Conservation (phyloP, 2,329 filamentous ascomycete genomes). For the Bimuria novae-zelandiae region DNA sequence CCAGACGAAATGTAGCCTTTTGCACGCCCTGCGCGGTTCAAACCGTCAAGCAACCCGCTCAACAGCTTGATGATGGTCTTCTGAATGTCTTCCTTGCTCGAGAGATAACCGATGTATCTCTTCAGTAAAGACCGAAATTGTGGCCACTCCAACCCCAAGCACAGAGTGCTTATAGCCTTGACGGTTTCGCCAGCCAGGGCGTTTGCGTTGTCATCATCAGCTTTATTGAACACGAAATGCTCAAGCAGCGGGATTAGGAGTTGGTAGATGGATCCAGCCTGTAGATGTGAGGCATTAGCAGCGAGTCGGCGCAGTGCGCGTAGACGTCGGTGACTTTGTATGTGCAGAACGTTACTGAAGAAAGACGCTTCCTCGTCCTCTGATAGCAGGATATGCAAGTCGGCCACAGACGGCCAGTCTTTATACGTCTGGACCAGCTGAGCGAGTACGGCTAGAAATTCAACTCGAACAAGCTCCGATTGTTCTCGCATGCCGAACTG, state of each 20-base stretch:
- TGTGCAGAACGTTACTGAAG: slow-evolving; percentile 90
- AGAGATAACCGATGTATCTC: slow-evolving; percentile 81
- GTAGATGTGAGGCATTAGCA: slow-evolving; percentile 69
- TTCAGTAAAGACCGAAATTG: slow-evolving; percentile 86
- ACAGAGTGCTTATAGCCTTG: slow-evolving; percentile 75
- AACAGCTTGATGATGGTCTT: slow-evolving; percentile 85
- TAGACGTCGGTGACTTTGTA: slow-evolving; percentile 82
- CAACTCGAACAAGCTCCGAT: slow-evolving; percentile 82
- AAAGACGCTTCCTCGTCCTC: slow-evolving; percentile 82
- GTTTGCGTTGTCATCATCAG: slow-evolving; percentile 76
- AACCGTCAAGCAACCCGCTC: slow-evolving; percentile 77
- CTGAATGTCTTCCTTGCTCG: slow-evolving; percentile 78
- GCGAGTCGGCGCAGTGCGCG: slow-evolving; percentile 81
- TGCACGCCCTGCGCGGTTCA: slow-evolving; percentile 59
- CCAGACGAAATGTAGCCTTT: slow-evolving; percentile 37
- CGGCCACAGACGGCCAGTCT: slow-evolving; percentile 70
- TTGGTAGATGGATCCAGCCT: slow-evolving; percentile 77
- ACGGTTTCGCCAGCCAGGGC: slow-evolving; percentile 86
- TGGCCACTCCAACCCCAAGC: slow-evolving; percentile 81
- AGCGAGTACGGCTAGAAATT: slow-evolving; percentile 80
- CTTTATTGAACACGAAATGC: slow-evolving; percentile 87
- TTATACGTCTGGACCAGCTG: slow-evolving; percentile 74
- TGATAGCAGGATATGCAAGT: slow-evolving; percentile 73
- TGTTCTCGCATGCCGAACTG: slow-evolving; percentile 75
- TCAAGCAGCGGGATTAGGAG: slow-evolving; percentile 92